These are phyloP conservation scores for Suillus fuscotomentosus DNA, from an alignment of 768 basidiomycete genomes.

Conservation along the genomic window DNA sequence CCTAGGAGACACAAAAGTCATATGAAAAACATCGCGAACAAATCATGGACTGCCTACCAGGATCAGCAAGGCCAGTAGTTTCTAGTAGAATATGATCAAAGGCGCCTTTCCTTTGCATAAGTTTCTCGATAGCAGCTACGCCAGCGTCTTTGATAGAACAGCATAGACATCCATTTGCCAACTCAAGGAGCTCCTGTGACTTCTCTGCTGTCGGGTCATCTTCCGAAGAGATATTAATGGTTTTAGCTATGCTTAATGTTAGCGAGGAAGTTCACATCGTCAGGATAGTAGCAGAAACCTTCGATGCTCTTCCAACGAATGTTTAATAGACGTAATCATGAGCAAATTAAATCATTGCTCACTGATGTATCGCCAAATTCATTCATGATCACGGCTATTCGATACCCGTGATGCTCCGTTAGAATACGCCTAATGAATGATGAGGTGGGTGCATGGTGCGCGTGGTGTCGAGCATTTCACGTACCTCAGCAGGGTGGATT, in stretches of 20 bases:
- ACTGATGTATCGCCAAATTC: conserved; percentile 96
- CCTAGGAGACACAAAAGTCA: conserved; percentile 38
- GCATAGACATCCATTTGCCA: conserved; percentile 97
- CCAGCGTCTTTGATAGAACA: conserved; percentile 97
- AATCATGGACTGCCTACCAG: conserved; percentile 48
- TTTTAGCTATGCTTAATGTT: conserved; percentile 55
- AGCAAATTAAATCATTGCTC: conserved; percentile 25
- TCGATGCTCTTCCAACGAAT: conserved; percentile 75
- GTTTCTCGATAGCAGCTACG: conserved; percentile 88
- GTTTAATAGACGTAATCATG: conserved; percentile 4
- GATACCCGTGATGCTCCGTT: conserved; percentile 90
- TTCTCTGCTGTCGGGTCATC: conserved; percentile 61
- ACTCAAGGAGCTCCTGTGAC: conserved; percentile 85
- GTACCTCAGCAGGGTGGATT: conserved; percentile 86
- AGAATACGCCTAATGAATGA: conserved; percentile 68
- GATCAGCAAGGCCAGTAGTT: conserved; percentile 95
- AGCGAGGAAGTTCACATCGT: conserved; percentile 3
- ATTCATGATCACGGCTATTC: conserved; percentile 98
- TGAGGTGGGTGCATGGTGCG: background rate
- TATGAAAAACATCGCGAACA: background rate
- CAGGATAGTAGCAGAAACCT: conserved; percentile 45
- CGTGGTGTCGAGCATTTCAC: conserved; percentile 18
- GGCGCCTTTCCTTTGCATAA: conserved; percentile 81
- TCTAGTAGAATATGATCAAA: conserved; percentile 97
- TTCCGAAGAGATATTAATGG: conserved; percentile 76